phyloP scores from a whole-genome alignment of 306 rosid genomes.

The Oemleria cerasiformis region DNA sequence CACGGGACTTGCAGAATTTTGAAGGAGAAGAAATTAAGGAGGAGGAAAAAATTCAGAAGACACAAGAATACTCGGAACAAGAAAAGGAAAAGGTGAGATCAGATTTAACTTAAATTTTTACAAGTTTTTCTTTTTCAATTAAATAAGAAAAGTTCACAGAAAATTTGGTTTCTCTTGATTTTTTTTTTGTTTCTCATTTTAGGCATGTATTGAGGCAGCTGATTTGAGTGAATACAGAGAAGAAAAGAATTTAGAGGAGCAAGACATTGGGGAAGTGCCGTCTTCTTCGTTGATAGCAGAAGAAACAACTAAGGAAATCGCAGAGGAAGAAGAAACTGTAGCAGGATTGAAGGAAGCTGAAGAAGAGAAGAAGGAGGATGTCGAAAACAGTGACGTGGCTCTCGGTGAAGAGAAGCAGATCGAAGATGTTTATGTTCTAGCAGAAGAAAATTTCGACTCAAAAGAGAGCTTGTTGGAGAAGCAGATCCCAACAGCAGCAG shows the following conservation, averaged over 20 bases:
- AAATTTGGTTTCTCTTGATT: slow-evolving; percentile 14
- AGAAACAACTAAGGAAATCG: slow-evolving; percentile 14
- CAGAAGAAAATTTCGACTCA: background rate
- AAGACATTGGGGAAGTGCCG: slow-evolving; percentile 7
- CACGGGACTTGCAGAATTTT: slow-evolving; percentile 10
- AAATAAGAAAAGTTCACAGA: slow-evolving; percentile 14
- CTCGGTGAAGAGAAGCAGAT: too few species aligned
- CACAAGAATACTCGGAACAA: slow-evolving; percentile 6
- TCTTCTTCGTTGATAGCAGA: slow-evolving; percentile 8
- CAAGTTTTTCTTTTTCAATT: background rate
- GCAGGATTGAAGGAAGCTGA: slow-evolving; percentile 21
- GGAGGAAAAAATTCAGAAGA: slow-evolving; percentile 17
- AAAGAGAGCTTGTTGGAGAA: slow-evolving; percentile 7
- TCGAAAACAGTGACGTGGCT: background rate
- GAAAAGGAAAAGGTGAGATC: slow-evolving; percentile 32
- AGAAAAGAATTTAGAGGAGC: slow-evolving; percentile 16
- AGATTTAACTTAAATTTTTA: background rate
- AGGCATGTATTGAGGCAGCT: slow-evolving; percentile 23
- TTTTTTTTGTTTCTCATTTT: background rate
- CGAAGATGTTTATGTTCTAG: background rate
- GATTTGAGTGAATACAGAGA: slow-evolving; percentile 15
- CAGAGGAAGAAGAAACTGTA: slow-evolving; percentile 19
- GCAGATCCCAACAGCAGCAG: background rate
- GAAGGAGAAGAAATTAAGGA: slow-evolving; percentile 24
- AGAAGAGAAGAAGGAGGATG: slow-evolving; percentile 8